phyloP scores from a whole-genome alignment of 768 basidiomycete genomes.

The Hygrocybe coccinea region DNA sequence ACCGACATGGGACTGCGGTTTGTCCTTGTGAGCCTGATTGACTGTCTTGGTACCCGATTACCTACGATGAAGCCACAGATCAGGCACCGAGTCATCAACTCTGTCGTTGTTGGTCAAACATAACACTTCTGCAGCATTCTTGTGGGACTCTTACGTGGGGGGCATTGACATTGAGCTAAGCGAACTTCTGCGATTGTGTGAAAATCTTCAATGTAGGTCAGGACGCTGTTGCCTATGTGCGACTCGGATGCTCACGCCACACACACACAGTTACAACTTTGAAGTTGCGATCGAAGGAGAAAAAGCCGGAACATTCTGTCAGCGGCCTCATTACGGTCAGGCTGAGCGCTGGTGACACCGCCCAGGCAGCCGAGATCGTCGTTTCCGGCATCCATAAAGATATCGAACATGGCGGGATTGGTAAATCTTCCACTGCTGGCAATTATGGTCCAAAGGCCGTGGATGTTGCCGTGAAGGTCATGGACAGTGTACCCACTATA shows the following conservation, averaged over 20 bases:
- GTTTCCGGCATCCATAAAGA: background rate
- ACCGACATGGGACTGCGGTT: background rate
- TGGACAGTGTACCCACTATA: background rate
- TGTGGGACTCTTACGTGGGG: too few species aligned
- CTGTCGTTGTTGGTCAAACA: background rate
- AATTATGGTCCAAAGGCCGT: background rate
- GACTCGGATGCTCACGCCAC: background rate
- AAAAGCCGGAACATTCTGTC: too few species aligned
- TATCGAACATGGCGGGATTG: background rate
- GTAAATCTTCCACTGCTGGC: background rate
- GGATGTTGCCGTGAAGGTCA: background rate
- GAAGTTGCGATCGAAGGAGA: background rate
- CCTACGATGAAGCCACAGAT: background rate
- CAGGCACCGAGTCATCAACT: too few species aligned
- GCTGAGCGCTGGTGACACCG: background rate
- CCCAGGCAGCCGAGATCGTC: background rate
- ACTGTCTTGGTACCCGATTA: background rate
- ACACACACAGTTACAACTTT: background rate
- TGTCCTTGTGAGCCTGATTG: background rate
- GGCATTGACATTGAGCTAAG: background rate
- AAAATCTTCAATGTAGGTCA: conserved; percentile 1
- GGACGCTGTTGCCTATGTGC: background rate
- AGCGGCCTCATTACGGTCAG: background rate
- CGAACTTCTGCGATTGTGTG: background rate
- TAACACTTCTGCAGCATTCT: too few species aligned